Percentiles rank a stretch among this genome's conserved stretches.
These are phyloP conservation scores for Perilla frutescens DNA, from an alignment of 257 asterid species.

Conservation along the genomic window DNA sequence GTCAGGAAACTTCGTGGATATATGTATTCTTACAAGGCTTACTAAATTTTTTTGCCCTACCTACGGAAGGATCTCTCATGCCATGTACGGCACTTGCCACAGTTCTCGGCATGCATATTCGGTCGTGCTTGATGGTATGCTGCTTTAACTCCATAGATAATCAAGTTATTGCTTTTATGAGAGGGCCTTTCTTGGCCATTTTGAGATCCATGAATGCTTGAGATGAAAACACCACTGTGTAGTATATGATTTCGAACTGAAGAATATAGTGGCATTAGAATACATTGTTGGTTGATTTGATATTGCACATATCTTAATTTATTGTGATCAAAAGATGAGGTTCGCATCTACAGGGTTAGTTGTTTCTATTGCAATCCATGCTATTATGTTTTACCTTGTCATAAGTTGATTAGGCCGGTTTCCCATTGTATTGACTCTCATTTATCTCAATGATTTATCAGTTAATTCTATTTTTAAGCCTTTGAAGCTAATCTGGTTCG, in stretches of 20 bases:
- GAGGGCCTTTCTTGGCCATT: slow-evolving; percentile 14
- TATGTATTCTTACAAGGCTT: slow-evolving; percentile 84
- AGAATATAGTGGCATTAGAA: not conserved
- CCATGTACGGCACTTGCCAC: slow-evolving; percentile 11
- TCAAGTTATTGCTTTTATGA: slow-evolving; percentile 18
- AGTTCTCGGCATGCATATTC: not conserved
- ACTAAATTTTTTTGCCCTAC: slow-evolving; percentile 36
- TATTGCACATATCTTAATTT: not conserved
- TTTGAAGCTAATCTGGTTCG: too few species aligned
- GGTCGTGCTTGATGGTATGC: not conserved
- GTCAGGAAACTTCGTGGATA: slow-evolving; percentile 82
- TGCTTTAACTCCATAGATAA: slow-evolving; percentile 4
- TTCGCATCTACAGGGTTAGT: too few species aligned
- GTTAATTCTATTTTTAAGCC: too few species aligned
- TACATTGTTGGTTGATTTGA: not conserved
- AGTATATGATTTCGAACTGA: not conserved
- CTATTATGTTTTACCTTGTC: too few species aligned
- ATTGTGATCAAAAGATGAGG: not conserved
- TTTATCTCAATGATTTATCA: too few species aligned
- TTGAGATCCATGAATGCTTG: not conserved
- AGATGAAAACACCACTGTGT: not conserved
- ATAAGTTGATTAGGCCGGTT: too few species aligned
- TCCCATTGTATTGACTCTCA: too few species aligned
- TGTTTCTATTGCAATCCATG: too few species aligned
- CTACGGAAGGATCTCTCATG: slow-evolving; percentile 12